Evolutionary conservation across 2,329 filamentous ascomycete species (phyloP), one percentile per base, ranked within the genome.

Genomic region (Fusarium continuum): DNA sequence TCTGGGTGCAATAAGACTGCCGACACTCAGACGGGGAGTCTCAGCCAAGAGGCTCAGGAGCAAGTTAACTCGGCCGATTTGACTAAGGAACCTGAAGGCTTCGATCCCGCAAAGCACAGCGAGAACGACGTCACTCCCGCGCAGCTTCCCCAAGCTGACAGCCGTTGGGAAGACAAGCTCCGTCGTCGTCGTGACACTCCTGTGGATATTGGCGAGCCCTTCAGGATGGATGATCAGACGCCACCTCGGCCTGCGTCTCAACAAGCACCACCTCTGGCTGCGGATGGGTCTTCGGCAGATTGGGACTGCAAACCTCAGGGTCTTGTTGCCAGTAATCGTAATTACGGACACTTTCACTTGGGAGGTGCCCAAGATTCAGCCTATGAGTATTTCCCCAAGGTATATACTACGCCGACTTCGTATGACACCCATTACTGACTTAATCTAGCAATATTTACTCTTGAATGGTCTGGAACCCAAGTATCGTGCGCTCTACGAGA

Each of bases 401-500:
- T 81, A 72, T 52, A 5, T 19, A 13, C 20, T 23, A 7, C 7
- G 7, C 6, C 3, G 22, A 14, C n/a, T 8, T 22, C 8, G 10
- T 26, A 49, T 7, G 6, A 40, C 20, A 6, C 28, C n/a, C 13
- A 16, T 36, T 49, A 13, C 71, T 75, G 52, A 76, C 46, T 9
- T 10, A 31, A 87, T 3, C 72, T 80, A 93, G 78, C 70, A 79
- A 71, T 90, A 89, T 71, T 78, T 95, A 11, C 83, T 96, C 6
- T 84, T 96, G 3, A 91, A 91, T 54, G 93, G 92, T 1, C 81
- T 88, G 2, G 86, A 89, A 61, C 78, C 83, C 25, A 91, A 92
- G 72, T 96, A 96, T 74, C 81, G 83, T 59, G 83, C 83, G 17
- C 84, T 96, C 76, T 92, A 96, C 72, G 82, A 89, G 55, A 85